phyloP scores from a whole-genome alignment of 2,329 filamentous ascomycete species.

The Zopfia rhizophila region DNA sequence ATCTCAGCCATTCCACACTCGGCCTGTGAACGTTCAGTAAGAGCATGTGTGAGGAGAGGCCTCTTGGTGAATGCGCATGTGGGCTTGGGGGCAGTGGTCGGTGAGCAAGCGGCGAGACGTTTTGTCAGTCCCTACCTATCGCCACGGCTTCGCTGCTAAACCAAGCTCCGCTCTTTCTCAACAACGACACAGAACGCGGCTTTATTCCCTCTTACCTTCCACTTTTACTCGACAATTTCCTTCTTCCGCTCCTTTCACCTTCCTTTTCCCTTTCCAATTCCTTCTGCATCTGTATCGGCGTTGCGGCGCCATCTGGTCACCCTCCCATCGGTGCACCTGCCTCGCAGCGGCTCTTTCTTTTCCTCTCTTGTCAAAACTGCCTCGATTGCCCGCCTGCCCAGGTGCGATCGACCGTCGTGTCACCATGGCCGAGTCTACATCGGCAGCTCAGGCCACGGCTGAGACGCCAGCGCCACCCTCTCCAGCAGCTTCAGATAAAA shows the following conservation, averaged over 20 bases:
- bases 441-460: background rate
- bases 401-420: background rate
- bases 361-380: background rate
- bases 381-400: background rate
- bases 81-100: no score
- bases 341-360: constrained; percentile 2
- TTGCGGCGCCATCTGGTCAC: constrained; percentile 3
- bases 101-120: constrained; percentile 5
- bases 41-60: no score
- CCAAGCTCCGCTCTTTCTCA: constrained; percentile 10
- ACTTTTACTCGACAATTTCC: background rate
- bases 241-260: constrained; percentile 3
- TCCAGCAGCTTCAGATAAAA: constrained; percentile 21
- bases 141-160: constrained; percentile 13
- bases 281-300: constrained; percentile 8
- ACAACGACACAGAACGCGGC: constrained; percentile 5
- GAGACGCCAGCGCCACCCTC: constrained; percentile 6
- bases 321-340: background rate
- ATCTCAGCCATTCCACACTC: no score
- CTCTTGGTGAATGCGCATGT: no score
- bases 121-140: constrained; percentile 9
- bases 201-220: constrained; percentile 4
- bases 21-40: no score
- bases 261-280: constrained; percentile 3
- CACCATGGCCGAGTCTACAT: constrained; percentile 13